Evolutionary conservation across 2,329 filamentous ascomycete genomes (phyloP).

Genomic region (Plenodomus tracheiphilus): DNA sequence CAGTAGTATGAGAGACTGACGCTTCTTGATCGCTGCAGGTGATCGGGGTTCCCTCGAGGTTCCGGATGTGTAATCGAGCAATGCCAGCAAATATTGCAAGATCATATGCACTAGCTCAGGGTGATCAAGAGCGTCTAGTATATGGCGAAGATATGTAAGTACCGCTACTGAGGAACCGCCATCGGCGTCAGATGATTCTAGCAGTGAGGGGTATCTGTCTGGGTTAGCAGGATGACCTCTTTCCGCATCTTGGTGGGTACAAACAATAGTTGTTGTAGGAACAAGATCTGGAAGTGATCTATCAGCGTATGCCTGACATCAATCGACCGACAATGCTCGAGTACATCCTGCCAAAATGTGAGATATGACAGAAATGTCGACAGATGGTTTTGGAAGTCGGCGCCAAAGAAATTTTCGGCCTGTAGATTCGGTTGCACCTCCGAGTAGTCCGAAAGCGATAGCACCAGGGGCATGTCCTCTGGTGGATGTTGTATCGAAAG

Average conservation of each 20-base stretch:
- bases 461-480: slow-evolving; percentile 76
- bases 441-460: slow-evolving; percentile 86
- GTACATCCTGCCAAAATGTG: slow-evolving; percentile 95
- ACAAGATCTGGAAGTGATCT: slow-evolving; percentile 96
- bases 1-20: slow-evolving; percentile 86
- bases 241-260: slow-evolving; percentile 30
- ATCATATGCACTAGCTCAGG: slow-evolving; percentile 94
- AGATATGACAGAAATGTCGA: slow-evolving; percentile 94
- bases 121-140: slow-evolving; percentile 88
- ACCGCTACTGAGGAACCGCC: slow-evolving; percentile 96
- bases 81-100: slow-evolving; percentile 84
- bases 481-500: slow-evolving; percentile 77
- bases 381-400: slow-evolving; percentile 81
- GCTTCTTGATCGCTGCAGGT: slow-evolving; percentile 72
- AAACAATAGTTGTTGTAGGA: slow-evolving; percentile 89
- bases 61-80: slow-evolving; percentile 61
- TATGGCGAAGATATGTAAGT: slow-evolving; percentile 86
- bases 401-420: slow-evolving; percentile 72
- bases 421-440: slow-evolving; percentile 67
- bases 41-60: slow-evolving; percentile 44
- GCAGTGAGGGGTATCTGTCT: slow-evolving; percentile 82
- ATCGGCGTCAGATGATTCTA: slow-evolving; percentile 96
- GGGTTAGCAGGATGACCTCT: slow-evolving; percentile 12
- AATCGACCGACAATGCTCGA: slow-evolving; percentile 89
- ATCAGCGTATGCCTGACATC: slow-evolving; percentile 92